Evolutionary conservation across 306 rosid species (phyloP), one percentile per base, ranked within the genome.

Genomic region (Pueraria montana): DNA sequence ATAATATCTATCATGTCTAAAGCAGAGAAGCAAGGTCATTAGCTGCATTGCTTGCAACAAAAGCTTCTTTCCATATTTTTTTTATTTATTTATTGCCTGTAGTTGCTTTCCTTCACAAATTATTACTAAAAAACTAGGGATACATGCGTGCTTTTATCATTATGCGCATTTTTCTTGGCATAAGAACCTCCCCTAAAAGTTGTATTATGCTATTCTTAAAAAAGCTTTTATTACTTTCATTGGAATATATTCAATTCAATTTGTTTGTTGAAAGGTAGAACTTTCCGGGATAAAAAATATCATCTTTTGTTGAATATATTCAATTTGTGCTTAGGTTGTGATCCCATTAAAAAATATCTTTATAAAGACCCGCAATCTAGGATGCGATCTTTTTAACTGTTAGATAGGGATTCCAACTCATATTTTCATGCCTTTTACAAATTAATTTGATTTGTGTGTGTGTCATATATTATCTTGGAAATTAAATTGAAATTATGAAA

Each of bases 21-120:
- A 70, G 58, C 61, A 52, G 32, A 50, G 55, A 85, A 80, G 79
- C 79, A 80, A 80, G 1, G 13, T 12, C 7, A 58, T 58, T 63
- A 59, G 63, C 66, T 50, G 74, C 62, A 13, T 67, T 83, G 76
- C 82, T 86, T 89, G 42, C 63, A 42, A 74, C 48, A 78, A 77
- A 77, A 81, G 81, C 74, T 38, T 80, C 50, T 26, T 83, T 76
- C 7, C 14, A 27, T 58, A 75, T 32, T 65, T n/a, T n/a, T n/a
- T n/a, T n/a, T 76, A 8, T 61, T 63, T 32, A 52, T 26, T 62
- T 62, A 16, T 62, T 27, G 11, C 32, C 49, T 58, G 6, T 48
- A 30, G 32, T 43, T 21, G 5, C 72, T 32, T 79, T 63, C 27
- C 70, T 12, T 32, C 79, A 8, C 27, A 68, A 52, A 36, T 18